phyloP scores from a whole-genome alignment of 257 asterid species.

The Solanum medicagineum region DNA sequence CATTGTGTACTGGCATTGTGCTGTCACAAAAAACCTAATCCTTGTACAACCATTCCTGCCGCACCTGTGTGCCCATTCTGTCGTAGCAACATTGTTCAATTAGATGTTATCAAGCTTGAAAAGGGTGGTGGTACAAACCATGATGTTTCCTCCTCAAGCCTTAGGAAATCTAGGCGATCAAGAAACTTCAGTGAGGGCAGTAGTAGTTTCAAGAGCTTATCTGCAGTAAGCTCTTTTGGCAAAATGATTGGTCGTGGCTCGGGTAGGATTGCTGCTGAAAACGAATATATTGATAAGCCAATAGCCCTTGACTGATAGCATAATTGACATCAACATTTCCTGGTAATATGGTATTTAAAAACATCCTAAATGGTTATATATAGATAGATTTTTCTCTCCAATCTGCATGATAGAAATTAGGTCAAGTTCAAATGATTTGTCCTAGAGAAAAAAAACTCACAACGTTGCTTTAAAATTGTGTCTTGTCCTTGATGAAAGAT shows the following conservation, averaged over 20 bases:
- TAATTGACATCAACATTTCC: not conserved
- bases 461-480: constrained; percentile 10
- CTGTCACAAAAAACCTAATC: constrained; percentile 88
- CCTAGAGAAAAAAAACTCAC: not conserved
- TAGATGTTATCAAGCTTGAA: constrained; percentile 50
- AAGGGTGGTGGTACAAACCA: constrained; percentile 23
- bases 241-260: constrained; percentile 67
- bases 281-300: constrained; percentile 62
- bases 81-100: constrained; percentile 63
- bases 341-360: not conserved
- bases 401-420: constrained; percentile 21
- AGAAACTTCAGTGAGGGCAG: constrained; percentile 75
- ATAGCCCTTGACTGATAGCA: constrained; percentile 26
- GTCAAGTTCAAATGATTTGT: constrained; percentile 28
- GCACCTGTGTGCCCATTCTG: constrained; percentile 89
- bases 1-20: constrained; percentile 85
- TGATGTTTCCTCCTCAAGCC: constrained; percentile 38
- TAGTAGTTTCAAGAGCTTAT: constrained; percentile 80
- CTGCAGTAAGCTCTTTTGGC: constrained; percentile 65
- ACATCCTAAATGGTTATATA: constrained; percentile 1
- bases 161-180: constrained; percentile 55
- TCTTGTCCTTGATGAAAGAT: constrained; percentile 17
- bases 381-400: constrained; percentile 2
- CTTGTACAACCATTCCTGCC: constrained; percentile 30
- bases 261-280: constrained; percentile 42